These are phyloP conservation scores for Zangia roseola DNA, from an alignment of 768 basidiomycete species.

Conservation along the genomic window DNA sequence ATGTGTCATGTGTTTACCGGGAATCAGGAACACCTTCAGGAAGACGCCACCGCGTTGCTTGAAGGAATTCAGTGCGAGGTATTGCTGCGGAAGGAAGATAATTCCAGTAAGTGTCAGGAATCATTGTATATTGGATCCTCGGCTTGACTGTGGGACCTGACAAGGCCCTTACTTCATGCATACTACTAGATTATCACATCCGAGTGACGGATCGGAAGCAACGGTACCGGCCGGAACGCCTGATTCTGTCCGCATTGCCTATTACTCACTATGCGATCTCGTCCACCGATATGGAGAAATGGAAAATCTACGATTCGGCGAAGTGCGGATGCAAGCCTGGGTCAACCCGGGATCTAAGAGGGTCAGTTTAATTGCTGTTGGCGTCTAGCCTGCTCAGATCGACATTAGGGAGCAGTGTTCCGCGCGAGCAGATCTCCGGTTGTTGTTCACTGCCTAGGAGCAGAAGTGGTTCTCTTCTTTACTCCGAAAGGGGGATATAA, in stretches of 20 bases:
- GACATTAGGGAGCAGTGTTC: constrained; percentile 24
- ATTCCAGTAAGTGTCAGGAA: constrained; percentile 17
- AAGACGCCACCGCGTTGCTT: constrained; percentile 37
- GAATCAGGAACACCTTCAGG: constrained; percentile 43
- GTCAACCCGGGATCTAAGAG: constrained; percentile 37
- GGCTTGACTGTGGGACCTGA: constrained; percentile 2
- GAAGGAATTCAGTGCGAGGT: constrained; percentile 38
- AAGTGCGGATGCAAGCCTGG: constrained; percentile 43
- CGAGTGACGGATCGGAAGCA: constrained; percentile 9
- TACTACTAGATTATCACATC: constrained; percentile 12
- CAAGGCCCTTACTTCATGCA: constrained; percentile 31
- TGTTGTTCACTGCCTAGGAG: constrained; percentile 27
- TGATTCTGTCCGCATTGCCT: constrained; percentile 18
- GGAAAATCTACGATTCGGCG: constrained; percentile 31
- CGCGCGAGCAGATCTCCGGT: constrained; percentile 20
- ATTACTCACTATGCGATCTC: constrained; percentile 29
- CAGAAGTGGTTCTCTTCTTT: constrained; percentile 22
- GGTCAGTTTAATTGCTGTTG: constrained; percentile 19
- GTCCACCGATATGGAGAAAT: constrained; percentile 37
- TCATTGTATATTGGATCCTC: neutral
- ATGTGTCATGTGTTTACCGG: constrained; percentile 49
- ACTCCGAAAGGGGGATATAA: constrained; percentile 28
- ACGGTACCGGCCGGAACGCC: constrained; percentile 28
- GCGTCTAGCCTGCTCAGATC: neutral
- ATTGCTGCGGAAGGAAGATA: constrained; percentile 18